These are phyloP conservation scores for Passalora sequoiae DNA, from an alignment of 2,329 filamentous ascomycete species.

Conservation along the genomic window DNA sequence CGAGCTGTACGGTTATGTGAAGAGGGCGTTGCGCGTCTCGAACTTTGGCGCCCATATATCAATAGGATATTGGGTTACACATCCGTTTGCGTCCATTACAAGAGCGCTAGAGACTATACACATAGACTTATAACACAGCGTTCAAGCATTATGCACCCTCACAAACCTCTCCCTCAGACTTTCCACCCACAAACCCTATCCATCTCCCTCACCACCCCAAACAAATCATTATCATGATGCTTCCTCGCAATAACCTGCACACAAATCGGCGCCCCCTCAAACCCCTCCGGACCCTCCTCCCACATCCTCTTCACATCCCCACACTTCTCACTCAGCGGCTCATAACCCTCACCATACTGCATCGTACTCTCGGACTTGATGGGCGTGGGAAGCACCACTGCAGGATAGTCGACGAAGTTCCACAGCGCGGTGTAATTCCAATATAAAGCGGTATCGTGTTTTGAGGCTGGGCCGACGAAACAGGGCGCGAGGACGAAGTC, in stretches of 20 bases:
- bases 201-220: conserved; percentile 15
- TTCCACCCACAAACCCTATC: conserved; percentile 12
- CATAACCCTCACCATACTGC: conserved; percentile 9
- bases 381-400: conserved; percentile 15
- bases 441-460: conserved; percentile 17
- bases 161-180: not conserved
- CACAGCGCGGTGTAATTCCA: conserved; percentile 20
- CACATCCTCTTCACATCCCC: conserved; percentile 14
- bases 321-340: conserved; percentile 15
- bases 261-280: conserved; percentile 16
- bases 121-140: too few species aligned
- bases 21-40: too few species aligned
- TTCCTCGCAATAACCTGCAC: conserved; percentile 17
- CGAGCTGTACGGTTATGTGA: too few species aligned
- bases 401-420: conserved; percentile 21
- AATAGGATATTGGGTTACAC: too few species aligned
- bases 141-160: not conserved
- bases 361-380: conserved; percentile 4
- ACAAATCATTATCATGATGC: conserved; percentile 16
- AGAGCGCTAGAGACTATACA: too few species aligned
- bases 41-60: too few species aligned
- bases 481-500: conserved; percentile 19
- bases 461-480: conserved; percentile 16
- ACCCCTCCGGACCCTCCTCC: conserved; percentile 13
- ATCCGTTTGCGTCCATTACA: too few species aligned